A percentile compares a stretch with the other conserved stretches of the same genome.
These are phyloP conservation scores for Kwoniella dejecticola DNA, from an alignment of 768 basidiomycete genomes.

Conservation along the genomic window DNA sequence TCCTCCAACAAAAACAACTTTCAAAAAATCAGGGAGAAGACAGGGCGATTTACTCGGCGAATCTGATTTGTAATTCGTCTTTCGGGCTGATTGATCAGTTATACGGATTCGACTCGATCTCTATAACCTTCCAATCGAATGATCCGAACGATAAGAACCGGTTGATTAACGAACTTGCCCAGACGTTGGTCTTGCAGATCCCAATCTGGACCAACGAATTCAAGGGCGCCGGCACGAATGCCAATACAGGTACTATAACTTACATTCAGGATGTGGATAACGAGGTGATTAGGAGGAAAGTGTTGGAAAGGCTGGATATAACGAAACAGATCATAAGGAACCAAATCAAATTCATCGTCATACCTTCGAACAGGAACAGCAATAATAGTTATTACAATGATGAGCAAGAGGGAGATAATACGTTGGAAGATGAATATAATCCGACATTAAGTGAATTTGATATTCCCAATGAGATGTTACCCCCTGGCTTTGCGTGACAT, in stretches of 20 bases:
- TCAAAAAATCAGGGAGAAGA: no score
- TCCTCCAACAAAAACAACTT: neutral
- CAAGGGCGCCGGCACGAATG: no score
- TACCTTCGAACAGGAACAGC: neutral
- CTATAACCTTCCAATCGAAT: conserved; percentile 2
- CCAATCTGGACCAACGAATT: no score
- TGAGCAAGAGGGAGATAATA: neutral
- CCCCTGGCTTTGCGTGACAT: neutral
- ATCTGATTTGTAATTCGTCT: neutral
- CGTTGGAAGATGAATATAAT: neutral
- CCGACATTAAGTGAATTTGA: neutral
- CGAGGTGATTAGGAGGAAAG: neutral
- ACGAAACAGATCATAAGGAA: conserved; percentile 2
- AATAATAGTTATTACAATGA: neutral
- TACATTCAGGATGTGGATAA: no score
- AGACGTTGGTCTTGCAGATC: no score
- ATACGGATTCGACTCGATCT: neutral
- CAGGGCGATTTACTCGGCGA: neutral
- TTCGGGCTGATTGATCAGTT: neutral
- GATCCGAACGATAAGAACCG: neutral
- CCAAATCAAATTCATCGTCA: conserved; percentile 1
- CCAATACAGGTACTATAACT: no score
- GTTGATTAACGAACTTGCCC: neutral
- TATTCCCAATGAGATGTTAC: conserved; percentile 7
- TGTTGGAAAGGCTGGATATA: neutral